A percentile compares a stretch with the other conserved stretches of the same genome.
Evolutionary conservation across 1,284 basidiomycete genomes (phyloP).

Genomic region (Ustilago crameri): DNA sequence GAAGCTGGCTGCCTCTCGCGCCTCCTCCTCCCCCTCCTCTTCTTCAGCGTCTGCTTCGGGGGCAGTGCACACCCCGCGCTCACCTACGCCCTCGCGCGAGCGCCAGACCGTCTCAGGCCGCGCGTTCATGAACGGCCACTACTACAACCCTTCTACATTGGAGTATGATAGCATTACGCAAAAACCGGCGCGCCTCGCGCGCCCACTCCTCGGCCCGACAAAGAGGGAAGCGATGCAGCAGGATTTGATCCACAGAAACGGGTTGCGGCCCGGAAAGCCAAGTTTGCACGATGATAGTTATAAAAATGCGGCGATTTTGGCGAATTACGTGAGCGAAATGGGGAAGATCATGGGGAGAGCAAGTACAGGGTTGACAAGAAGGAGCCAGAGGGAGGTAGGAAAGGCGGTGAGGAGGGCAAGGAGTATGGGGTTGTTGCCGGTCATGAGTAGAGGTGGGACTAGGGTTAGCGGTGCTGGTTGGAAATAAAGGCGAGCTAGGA

Average conservation of each 20-base stretch:
- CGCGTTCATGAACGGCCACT: conserved; percentile 54
- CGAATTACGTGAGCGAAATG: conserved; percentile 81
- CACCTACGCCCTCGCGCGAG: neutral
- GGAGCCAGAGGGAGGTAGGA: conserved; percentile 81
- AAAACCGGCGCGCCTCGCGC: conserved; percentile 17
- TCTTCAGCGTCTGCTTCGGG: conserved; percentile 6
- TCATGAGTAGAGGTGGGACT: conserved; percentile 54
- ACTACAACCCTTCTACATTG: conserved; percentile 58
- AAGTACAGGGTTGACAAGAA: conserved; percentile 80
- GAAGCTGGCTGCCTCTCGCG: conserved; percentile 25
- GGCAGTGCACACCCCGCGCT: conserved; percentile 30
- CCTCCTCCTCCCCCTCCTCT: conserved; percentile 4
- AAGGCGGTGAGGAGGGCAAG: conserved; percentile 91
- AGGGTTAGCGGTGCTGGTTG: conserved; percentile 40
- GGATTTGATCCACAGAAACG: conserved; percentile 73
- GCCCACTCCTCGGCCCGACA: conserved; percentile 57
- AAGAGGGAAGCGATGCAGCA: conserved; percentile 42
- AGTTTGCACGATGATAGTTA: conserved; percentile 70
- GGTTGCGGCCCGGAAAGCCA: conserved; percentile 66
- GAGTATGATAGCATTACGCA: conserved; percentile 33
- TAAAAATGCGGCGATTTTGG: conserved; percentile 77
- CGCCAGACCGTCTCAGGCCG: conserved; percentile 47
- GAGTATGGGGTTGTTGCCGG: conserved; percentile 88
- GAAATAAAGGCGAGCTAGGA: too few relatives aligned
- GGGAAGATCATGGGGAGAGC: conserved; percentile 82